phyloP scores from a whole-genome alignment of 352 stramenopile species.

The Phytophthora pseudosyringae region DNA sequence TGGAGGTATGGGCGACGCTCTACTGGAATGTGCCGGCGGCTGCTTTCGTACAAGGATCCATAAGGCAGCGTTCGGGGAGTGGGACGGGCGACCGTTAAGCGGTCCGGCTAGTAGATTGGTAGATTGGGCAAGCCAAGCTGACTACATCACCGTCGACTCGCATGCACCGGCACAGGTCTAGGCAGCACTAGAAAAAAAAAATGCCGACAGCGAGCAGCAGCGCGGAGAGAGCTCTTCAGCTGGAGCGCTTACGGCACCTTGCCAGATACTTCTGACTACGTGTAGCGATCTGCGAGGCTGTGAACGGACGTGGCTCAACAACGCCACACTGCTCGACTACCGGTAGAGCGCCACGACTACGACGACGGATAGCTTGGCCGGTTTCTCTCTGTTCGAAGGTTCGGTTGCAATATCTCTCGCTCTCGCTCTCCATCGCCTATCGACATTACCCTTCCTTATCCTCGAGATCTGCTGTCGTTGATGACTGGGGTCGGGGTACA shows the following conservation, averaged over 20 bases:
- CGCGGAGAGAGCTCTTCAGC: background rate
- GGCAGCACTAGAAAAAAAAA: constrained; percentile 4
- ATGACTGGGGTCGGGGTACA: constrained; percentile 20
- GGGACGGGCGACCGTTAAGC: constrained; percentile 24
- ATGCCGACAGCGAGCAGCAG: background rate
- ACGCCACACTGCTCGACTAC: constrained; percentile 15
- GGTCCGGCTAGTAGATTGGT: constrained; percentile 11
- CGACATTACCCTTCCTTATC: constrained; percentile 14
- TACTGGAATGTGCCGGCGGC: constrained; percentile 4
- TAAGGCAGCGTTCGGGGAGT: constrained; percentile 14
- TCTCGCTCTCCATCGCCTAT: constrained; percentile 1
- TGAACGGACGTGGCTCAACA: constrained; percentile 8
- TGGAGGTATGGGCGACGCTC: constrained; percentile 5
- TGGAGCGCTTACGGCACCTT: background rate
- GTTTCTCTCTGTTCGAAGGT: constrained; percentile 4
- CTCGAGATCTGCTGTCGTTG: constrained; percentile 17
- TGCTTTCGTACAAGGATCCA: constrained; percentile 8
- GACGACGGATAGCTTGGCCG: background rate
- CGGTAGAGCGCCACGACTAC: background rate
- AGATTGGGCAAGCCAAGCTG: constrained; percentile 23
- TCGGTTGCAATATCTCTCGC: background rate
- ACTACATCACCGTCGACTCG: constrained; percentile 18
- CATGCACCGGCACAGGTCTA: constrained; percentile 21
- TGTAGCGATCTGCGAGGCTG: constrained; percentile 17
- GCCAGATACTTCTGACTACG: background rate